Evolutionary conservation across 2,329 filamentous ascomycete genomes (phyloP), one percentile per base, ranked within the genome.

Genomic region (Colletotrichum sp.): DNA sequence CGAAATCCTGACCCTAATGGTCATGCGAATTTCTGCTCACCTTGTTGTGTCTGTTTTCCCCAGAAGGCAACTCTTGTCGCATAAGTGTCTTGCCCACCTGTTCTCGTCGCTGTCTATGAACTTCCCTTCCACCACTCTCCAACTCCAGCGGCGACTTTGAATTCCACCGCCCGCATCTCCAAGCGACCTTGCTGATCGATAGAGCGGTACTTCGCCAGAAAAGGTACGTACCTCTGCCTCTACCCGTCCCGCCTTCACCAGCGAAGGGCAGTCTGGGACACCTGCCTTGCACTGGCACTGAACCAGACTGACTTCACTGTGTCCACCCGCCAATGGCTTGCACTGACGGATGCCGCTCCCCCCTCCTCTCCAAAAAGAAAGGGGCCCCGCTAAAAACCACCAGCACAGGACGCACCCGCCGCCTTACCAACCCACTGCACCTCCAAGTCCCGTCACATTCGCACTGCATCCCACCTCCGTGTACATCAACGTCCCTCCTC

Each of bases 381-480:
- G 28, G 73, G 70, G 69, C 63, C 74, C 74, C 74, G 74, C 74
- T 73, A 68, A 74, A 74, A 69, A 68, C 69, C 69, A 74, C 71
- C 59, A 74, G 70, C 32, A 74, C 66, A 57, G 64, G 44, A 74
- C 71, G 57, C 72, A 75, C 72, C 68, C 68, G 71, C 68, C 60
- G 72, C 68, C 39, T 74, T 65, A 69, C 74, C 72, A 65, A 49
- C 69, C 69, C 60, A 66, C 69, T 72, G 73, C 73, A 76, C 73
- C 72, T 76, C 69, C 64, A 76, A 73, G 57, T 76, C 64, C 64
- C 70, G 73, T 76, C 73, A 73, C 70, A 60, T 36, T 69, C 74
- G 39, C 62, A 73, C 70, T 64, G 64, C 73, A 76, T 73, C 64
- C 70, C 70, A 73, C 70, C 59, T 52, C 28, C 26, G 44, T 64